Base-by-base conservation (phyloP, 768 basidiomycete genomes). In the Lepiota brunneoincarnata region DNA sequence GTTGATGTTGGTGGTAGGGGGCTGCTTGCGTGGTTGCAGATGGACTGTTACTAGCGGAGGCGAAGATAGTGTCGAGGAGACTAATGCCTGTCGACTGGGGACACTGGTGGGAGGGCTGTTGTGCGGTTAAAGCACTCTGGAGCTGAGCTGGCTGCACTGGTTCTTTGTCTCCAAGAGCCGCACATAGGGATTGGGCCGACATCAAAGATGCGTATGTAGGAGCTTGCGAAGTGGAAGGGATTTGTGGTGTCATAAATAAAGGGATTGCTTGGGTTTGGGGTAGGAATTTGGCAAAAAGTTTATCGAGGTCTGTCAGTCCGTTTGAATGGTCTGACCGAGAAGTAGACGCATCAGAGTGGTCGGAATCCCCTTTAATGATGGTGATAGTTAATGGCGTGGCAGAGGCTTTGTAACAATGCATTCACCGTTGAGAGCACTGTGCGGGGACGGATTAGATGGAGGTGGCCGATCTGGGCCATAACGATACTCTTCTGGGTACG, bases 401-500 rank as follows among this genome's bases (percentile, higher is more conserved):
- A 9, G 31, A 10, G 2, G 31, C 7, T 3, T 31, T 3, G 31
- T 31, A 9, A 31, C 4, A 31, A 31, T 31, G 31, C 31, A 31
- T 9, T 31, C 31, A 31, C 31, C 31, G 31, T 24, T 5, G 51
- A 57, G 12, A 59, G 53, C 12, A 63, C 59, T 11, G 62, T 63
- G 35, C 63, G 63, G 37, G 66, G 58, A 43, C 61, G 61, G 53
- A 49, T 69, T 81, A 21, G 82, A 81, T 15, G 83, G 86, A 4
- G 86, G 86, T 5, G 81, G 84, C 28, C 78, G 72, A 58, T 82
- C 82, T 2, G 84, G 86, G 18, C 84, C 85, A 66, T 87, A 89
- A 55, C 80, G 77, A 63, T 75, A 89, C 54, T 87, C 75, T 56
- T 89, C 82, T 11, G 90, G 90, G 64, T 92, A 91, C 9, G 82